phyloP scores from a whole-genome alignment of 331 rosid genomes.

The Erythrophleum ivorense region DNA sequence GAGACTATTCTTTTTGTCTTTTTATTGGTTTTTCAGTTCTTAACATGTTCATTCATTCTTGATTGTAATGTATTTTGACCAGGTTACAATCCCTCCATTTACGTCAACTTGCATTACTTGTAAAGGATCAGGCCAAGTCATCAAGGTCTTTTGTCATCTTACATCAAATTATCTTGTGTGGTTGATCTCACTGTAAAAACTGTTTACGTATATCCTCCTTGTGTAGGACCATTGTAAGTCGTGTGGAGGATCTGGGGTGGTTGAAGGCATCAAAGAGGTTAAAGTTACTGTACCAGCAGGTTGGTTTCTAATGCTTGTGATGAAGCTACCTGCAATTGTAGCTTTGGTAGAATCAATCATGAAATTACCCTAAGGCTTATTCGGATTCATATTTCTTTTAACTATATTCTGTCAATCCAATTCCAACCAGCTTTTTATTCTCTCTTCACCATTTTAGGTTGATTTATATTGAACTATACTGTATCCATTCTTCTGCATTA shows the following conservation, averaged over 20 bases:
- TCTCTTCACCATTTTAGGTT: slow-evolving; percentile 19
- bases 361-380: background rate
- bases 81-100: slow-evolving; percentile 96
- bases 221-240: slow-evolving; percentile 73
- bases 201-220: slow-evolving; percentile 40
- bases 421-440: slow-evolving; percentile 19
- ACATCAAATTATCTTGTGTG: slow-evolving; percentile 25
- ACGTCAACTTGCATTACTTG: slow-evolving; percentile 88
- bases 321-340: slow-evolving; percentile 19
- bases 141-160: slow-evolving; percentile 59
- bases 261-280: slow-evolving; percentile 82
- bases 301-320: slow-evolving; percentile 50
- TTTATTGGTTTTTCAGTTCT: slow-evolving; percentile 8
- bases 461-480: background rate
- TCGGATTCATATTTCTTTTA: slow-evolving; percentile 34
- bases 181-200: slow-evolving; percentile 33
- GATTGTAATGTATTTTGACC: slow-evolving; percentile 43
- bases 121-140: slow-evolving; percentile 77
- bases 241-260: slow-evolving; percentile 83
- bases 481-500: background rate
- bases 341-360: slow-evolving; percentile 20
- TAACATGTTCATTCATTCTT: slow-evolving; percentile 18
- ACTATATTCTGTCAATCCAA: background rate
- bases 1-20: slow-evolving; percentile 31
- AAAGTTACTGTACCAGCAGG: slow-evolving; percentile 93